Conservation (phyloP, 202 grass and related monocot species). For the Hordeum pubiflorum region DNA sequence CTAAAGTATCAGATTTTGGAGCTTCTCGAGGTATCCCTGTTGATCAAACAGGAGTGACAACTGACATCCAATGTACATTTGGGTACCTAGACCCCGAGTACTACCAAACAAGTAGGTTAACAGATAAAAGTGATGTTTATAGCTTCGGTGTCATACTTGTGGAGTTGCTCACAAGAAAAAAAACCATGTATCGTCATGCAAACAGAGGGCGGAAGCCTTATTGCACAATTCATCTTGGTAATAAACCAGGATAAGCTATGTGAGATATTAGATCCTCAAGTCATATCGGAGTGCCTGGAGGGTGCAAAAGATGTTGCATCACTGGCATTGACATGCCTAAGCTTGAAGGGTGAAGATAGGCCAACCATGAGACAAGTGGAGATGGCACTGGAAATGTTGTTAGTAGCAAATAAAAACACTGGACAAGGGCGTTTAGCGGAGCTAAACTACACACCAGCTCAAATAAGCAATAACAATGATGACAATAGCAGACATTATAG, state of each 20-base stretch:
- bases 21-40: slow-evolving; percentile 24
- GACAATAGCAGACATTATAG: no score
- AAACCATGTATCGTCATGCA: neutral
- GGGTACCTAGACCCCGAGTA: slow-evolving; percentile 27
- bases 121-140: slow-evolving; percentile 26
- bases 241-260: neutral
- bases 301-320: no score
- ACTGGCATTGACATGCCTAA: no score
- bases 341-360: no score
- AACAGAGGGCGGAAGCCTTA: neutral
- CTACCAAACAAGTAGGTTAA: slow-evolving; percentile 1
- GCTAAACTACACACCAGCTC: no score
- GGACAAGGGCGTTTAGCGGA: no score
- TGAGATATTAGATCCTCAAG: slow-evolving; percentile 24
- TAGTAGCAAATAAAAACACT: no score
- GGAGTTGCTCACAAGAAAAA: slow-evolving; percentile 22
- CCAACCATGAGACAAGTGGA: no score
- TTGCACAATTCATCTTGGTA: neutral
- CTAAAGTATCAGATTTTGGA: slow-evolving; percentile 32
- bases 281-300: no score
- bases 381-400: no score
- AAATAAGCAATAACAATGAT: no score
- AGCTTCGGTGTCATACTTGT: slow-evolving; percentile 28
- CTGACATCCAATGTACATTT: slow-evolving; percentile 28
- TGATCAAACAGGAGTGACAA: slow-evolving; percentile 17